phyloP scores from a whole-genome alignment of 2,329 filamentous ascomycete species.

The Aspergillus felis region DNA sequence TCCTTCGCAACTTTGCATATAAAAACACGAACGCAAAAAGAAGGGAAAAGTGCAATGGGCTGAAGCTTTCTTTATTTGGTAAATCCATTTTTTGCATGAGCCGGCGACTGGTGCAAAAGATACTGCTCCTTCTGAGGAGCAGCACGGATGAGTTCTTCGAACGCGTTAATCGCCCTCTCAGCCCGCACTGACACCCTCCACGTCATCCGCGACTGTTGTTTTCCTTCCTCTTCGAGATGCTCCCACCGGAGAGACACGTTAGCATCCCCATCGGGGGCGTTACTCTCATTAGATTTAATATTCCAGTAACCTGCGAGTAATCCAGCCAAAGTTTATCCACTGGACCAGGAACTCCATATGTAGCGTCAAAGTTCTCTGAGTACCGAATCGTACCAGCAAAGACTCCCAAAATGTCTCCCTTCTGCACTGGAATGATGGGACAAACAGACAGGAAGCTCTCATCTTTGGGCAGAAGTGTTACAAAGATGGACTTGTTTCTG shows the following conservation, averaged over 20 bases:
- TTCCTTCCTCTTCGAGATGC: constrained; percentile 3
- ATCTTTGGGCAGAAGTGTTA: no score
- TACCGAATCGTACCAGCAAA: background rate
- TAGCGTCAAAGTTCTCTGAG: background rate
- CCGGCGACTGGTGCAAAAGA: background rate
- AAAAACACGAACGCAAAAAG: no score
- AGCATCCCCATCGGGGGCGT: background rate
- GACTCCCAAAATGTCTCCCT: background rate
- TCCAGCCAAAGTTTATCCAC: constrained; percentile 7
- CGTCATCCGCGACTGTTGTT: background rate
- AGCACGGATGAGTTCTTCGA: background rate
- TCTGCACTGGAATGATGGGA: background rate
- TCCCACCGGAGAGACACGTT: constrained; percentile 10
- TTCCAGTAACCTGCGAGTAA: constrained; percentile 6
- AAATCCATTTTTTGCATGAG: no score
- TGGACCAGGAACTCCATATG: constrained; percentile 4
- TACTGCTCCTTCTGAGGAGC: background rate
- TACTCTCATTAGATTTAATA: constrained; percentile 1
- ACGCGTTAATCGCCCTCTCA: background rate
- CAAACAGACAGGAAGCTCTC: background rate
- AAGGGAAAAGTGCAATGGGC: no score
- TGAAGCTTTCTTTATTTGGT: no score
- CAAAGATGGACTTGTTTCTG: no score
- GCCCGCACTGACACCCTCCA: constrained; percentile 3
- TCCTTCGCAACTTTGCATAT: no score